Conservation (phyloP, 768 basidiomycete genomes). For the Harrya chromipes region DNA sequence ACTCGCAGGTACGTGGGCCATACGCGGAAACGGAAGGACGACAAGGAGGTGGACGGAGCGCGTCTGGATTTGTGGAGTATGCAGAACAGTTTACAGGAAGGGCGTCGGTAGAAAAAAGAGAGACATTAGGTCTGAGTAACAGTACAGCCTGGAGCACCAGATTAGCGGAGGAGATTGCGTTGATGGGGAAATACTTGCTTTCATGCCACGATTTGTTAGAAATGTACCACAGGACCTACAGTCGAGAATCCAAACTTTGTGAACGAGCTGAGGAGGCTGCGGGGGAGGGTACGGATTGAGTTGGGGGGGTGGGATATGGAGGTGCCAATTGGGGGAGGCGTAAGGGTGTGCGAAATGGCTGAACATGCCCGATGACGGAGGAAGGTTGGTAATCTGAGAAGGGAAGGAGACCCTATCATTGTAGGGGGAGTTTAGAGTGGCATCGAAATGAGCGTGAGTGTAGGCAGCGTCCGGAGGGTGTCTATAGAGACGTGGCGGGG, state of each 20-base stretch:
- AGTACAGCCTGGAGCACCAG: conserved; percentile 61
- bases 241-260: conserved; percentile 80
- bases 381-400: conserved; percentile 9
- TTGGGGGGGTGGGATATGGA: conserved; percentile 36
- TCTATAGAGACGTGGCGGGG: conserved; percentile 18
- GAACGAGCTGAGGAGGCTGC: conserved; percentile 41
- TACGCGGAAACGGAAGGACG: conserved; percentile 33
- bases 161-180: conserved; percentile 1
- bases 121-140: conserved; percentile 75
- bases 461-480: conserved; percentile 12
- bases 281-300: conserved; percentile 43
- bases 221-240: conserved; percentile 73
- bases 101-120: conserved; percentile 82
- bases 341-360: conserved; percentile 25
- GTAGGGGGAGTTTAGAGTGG: conserved; percentile 1
- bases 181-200: conserved; percentile 41
- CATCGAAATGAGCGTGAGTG: conserved; percentile 28
- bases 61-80: conserved; percentile 48
- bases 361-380: conserved; percentile 24
- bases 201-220: conserved; percentile 84
- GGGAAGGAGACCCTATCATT: conserved; percentile 17
- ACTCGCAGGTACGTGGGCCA: conserved; percentile 68
- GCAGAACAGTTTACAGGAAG: conserved; percentile 75
- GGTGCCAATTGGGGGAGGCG: conserved; percentile 27
- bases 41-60: conserved; percentile 38